Base-by-base conservation (phyloP, 1,284 basidiomycete species). In the Fomitopsis palustris region DNA sequence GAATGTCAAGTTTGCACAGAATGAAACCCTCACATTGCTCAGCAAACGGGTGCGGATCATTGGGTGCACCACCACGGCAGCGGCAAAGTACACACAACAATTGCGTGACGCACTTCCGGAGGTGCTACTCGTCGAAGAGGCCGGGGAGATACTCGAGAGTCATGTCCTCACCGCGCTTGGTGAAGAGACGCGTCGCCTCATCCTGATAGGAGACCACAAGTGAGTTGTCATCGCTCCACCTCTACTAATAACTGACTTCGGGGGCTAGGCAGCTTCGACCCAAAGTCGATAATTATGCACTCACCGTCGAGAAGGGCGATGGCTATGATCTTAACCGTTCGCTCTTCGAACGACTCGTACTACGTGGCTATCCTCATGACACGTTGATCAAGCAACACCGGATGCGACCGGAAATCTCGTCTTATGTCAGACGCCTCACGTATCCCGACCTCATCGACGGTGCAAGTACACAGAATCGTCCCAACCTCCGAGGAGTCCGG, bases 131-230 rank as follows among this genome's bases (percentile, higher is more conserved):
- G 83, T 88, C 0, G 87, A 88, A 67, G 87, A 88, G 68, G 86
- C 86, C 0, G 87, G 87, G 12, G 87, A 88, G 65, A 88, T 88
- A 41, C 63, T 88, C 9, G 86, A 88, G 67, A 84, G 82, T 60
- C 87, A 88, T 64, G 72, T 87, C 31, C 60, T 88, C 45, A 86
- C 84, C 0, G 78, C 87, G 0, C 67, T 88, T n/a, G 75, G 78
- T 0, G 59, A 63, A 4, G 61, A 75, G 4, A 81, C 80, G 0
- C 69, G 75, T 6, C 85, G 86, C 41, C 65, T 88, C 47, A 81
- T 88, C 57, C 72, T 88, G 17, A 88, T 88, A 37, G 86, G 86
- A 1, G 87, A 88, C 63, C 86, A 88, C 67, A 82, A 88, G 86
- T 88, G 70, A 23, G 81, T 70, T n/a, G 35, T 61, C 25, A 42